These are phyloP conservation scores for Nematodospora anomalae DNA, from an alignment of 1,139 yeast species.

Conservation along the genomic window DNA sequence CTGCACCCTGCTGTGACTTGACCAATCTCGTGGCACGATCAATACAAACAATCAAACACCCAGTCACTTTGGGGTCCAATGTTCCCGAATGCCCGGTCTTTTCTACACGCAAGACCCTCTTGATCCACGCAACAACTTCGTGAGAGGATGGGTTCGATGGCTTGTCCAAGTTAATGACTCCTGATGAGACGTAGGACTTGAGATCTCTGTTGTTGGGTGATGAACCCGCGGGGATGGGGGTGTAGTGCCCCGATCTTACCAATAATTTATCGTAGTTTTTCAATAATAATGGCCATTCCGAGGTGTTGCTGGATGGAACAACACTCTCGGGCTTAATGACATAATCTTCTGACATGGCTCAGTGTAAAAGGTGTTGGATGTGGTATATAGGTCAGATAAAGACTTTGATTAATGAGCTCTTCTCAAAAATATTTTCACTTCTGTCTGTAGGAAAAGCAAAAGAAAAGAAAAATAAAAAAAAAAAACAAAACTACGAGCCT, in stretches of 20 bases:
- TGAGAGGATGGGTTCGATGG: constrained; percentile 98
- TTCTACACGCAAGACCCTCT: constrained; percentile 90
- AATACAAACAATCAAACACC: constrained; percentile 95
- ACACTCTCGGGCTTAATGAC: constrained; percentile 89
- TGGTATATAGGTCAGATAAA: no score
- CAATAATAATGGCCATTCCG: constrained; percentile 92
- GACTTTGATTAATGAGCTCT: no score
- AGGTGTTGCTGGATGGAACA: constrained; percentile 79
- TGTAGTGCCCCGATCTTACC: constrained; percentile 94
- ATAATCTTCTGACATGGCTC: constrained; percentile 58
- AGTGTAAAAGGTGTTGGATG: no score
- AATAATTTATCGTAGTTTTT: constrained; percentile 91
- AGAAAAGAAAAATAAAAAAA: constrained; percentile 7
- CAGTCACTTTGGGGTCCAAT: constrained; percentile 97
- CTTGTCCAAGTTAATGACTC: constrained; percentile 95
- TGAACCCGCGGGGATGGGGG: constrained; percentile 95
- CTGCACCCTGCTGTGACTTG: constrained; percentile 99
- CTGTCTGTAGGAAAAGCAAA: constrained; percentile 1
- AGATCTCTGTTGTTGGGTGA: constrained; percentile 94
- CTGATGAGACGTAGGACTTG: constrained; percentile 85
- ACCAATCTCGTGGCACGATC: constrained; percentile 98
- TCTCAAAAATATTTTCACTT: constrained; percentile 3
- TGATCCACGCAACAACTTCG: constrained; percentile 99
- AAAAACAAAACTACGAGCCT: constrained; percentile 3
- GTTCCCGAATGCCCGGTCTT: constrained; percentile 99